phyloP scores from a whole-genome alignment of 129 eudicot species.

The Centella asiatica region DNA sequence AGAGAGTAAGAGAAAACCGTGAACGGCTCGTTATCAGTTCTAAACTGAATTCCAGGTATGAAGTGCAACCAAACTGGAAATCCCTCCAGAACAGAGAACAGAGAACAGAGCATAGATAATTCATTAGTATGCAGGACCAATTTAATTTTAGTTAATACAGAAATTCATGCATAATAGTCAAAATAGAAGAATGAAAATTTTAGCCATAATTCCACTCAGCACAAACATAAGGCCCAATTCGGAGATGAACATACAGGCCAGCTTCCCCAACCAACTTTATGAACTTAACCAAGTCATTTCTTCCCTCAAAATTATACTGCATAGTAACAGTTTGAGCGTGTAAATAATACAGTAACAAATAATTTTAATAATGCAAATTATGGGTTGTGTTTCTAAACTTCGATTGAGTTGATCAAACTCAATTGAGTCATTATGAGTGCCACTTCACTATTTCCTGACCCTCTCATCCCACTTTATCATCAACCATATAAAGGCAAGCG shows the following conservation, averaged over 20 bases:
- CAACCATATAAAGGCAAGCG: background rate
- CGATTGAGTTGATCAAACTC: no score
- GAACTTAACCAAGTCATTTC: constrained; percentile 1
- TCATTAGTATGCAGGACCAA: background rate
- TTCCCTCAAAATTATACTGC: constrained; percentile 4
- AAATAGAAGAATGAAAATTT: background rate
- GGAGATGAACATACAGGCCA: constrained; percentile 5
- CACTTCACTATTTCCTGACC: no score
- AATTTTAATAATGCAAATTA: no score
- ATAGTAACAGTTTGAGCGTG: no score
- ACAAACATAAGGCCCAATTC: constrained; percentile 8
- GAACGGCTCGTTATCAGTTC: constrained; percentile 90
- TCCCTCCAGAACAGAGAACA: constrained; percentile 27
- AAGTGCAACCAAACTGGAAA: constrained; percentile 97
- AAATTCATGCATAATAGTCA: background rate
- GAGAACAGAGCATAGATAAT: background rate
- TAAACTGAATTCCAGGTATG: constrained; percentile 68
- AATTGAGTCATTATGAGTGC: no score
- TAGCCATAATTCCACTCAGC: constrained; percentile 6
- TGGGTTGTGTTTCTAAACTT: no score
- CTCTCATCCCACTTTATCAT: constrained; percentile 19
- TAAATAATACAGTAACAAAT: background rate
- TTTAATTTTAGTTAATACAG: background rate
- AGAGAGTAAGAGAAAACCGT: constrained; percentile 37
- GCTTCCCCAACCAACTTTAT: background rate